Base-by-base conservation (phyloP, 805 yeast genomes). In the Lipomyces chichibuensis region DNA sequence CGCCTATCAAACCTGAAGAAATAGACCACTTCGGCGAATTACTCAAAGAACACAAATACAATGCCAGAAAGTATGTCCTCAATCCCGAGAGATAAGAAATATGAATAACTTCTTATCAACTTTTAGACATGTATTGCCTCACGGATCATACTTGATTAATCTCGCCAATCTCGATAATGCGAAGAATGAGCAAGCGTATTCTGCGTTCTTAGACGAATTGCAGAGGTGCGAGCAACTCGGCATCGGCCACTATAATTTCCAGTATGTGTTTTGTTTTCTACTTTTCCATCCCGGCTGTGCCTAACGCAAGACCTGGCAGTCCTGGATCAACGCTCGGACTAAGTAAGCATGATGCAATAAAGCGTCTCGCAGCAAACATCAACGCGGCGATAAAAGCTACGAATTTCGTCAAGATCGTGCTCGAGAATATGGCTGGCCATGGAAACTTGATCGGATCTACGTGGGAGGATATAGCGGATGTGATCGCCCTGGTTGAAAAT, bases 401-500 rank as follows among this genome's bases (percentile, higher is more conserved):
- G 0, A 73, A 79, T 6, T 88, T 86, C 75, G 98, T 95, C 39
- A 93, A 89, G 74, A 87, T 95, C 56, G 96, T 95, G 13, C 83
- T 95, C 66, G 99, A 95, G 75, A 95, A 94, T 75, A 95, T 95
- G 99, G 97, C 99, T 1, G 99, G 99, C 9, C 96, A 92, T 73
- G 97, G 97, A 2, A 89, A 90, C 69, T 83, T 94, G 67, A 89
- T 95, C 54, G 99, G 98, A 0, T 88, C 94, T 2, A 82, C 84
- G 54, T 79, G 94, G 35, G 86, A 89, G 70, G 98, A 95, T 74
- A 81, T 95, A 59, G 81, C 83, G 35, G 84, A 84, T 27, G 93
- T 95, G 17, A 91, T 95, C 56, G 88, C 85, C 49, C 75, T 86
- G 82, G 85, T 95, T n/a, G 89, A 92, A 0, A 85, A 92, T 74